Conservation (phyloP, 2,329 filamentous ascomycete species). For the Trichoderma lentiforme region DNA sequence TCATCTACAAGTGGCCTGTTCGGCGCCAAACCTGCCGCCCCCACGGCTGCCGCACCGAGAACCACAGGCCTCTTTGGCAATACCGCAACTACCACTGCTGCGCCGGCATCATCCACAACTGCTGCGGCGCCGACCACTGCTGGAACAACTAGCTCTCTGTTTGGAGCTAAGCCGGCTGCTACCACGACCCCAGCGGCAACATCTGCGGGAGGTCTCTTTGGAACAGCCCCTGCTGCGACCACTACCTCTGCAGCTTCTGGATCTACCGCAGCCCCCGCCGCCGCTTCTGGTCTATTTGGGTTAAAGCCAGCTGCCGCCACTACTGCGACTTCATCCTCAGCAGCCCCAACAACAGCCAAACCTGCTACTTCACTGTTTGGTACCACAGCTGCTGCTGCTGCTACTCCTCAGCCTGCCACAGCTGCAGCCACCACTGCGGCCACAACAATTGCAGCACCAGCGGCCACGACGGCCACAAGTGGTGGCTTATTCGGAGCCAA, state of each 20-base stretch:
- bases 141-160: conserved; percentile 32
- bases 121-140: conserved; percentile 25
- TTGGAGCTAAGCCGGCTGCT: conserved; percentile 41
- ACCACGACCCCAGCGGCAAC: conserved; percentile 33
- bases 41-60: conserved; percentile 20
- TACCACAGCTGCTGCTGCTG: conserved; percentile 20
- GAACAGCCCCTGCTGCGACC: conserved; percentile 29
- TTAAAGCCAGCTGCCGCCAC: conserved; percentile 31
- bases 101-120: conserved; percentile 26
- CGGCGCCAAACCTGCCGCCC: conserved; percentile 25
- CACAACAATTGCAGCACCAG: conserved; percentile 28
- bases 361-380: conserved; percentile 29
- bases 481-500: conserved; percentile 35
- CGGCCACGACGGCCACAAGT: conserved; percentile 30
- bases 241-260: conserved; percentile 21
- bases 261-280: conserved; percentile 29
- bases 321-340: conserved; percentile 26
- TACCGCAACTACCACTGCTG: conserved; percentile 20
- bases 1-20: conserved; percentile 26
- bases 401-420: conserved; percentile 23
- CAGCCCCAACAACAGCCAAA: conserved; percentile 28
- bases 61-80: conserved; percentile 28
- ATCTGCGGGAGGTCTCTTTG: conserved; percentile 37
- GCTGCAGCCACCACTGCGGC: conserved; percentile 19
- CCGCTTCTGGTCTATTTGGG: conserved; percentile 33